Base-by-base conservation (phyloP, 2,329 filamentous ascomycete genomes). In the Diaporthe ampelina region DNA sequence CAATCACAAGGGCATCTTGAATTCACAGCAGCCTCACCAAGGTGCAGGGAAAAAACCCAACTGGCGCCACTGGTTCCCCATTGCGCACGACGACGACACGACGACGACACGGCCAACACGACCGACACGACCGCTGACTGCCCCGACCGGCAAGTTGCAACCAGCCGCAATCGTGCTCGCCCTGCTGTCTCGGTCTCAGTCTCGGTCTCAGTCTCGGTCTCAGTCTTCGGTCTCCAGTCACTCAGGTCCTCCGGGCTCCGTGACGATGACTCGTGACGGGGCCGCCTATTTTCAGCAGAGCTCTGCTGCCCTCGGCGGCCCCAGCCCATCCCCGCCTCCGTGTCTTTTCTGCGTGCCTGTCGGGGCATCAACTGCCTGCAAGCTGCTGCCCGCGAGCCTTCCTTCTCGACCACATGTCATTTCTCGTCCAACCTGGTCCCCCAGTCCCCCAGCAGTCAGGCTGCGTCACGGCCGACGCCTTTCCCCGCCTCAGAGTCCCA, bases 401-500 rank as follows among this genome's bases (percentile, higher is more conserved):
- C 59, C 32, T 65, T 19, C 40, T 65, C 29, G 29, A 43, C 43
- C 26, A 65, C 26, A 32, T 48, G n/a, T 35, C 59, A 19, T 24
- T 35, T 48, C 59, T 29, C 32, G 26, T 32, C 26, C n/a, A 43
- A 10, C 40, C 26, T 32, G 43, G 70, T 10, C 61, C 29, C n/a
- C n/a, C n/a, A n/a, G n/a, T n/a, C n/a, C n/a, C n/a, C n/a, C n/a
- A n/a, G n/a, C n/a, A n/a, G n/a, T n/a, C n/a, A n/a, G 37, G 21
- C 73, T 73, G 73, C 73, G 73, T 70, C 73, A 75, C 73, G 73
- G 17, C 45, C 52, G 43, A 68, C 58, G n/a, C 24, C 52, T 13
- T 48, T 59, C 65, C 74, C 70, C 71, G 56, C 70, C 71, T 52
- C 19, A 50, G 52, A 40, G n/a, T 50, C 54, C 70, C 29, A 29